Evolutionary conservation across 1,139 yeast species (phyloP).

Genomic region (Maudiozyma humilis): DNA sequence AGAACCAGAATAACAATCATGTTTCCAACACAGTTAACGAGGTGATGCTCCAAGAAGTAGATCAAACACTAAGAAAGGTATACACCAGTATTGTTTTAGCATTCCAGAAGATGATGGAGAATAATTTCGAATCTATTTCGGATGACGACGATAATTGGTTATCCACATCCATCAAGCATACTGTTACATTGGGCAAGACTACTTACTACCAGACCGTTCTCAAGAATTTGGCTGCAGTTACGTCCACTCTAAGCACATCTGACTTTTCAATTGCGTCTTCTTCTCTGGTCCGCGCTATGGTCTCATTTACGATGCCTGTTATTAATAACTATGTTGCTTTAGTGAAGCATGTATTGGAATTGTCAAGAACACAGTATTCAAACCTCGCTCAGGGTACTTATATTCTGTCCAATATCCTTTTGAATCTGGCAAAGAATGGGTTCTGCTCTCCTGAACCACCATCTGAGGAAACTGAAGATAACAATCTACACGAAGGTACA

Average conservation of each 20-base stretch:
- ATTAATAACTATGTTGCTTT: conserved; percentile 47
- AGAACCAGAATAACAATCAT: conserved; percentile 2
- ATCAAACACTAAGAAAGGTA: conserved; percentile 42
- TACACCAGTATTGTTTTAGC: conserved; percentile 58
- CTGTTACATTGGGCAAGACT: conserved; percentile 35
- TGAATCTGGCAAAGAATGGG: conserved; percentile 68
- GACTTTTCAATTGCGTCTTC: conserved; percentile 35
- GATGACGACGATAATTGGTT: conserved; percentile 66
- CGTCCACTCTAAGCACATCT: conserved; percentile 28
- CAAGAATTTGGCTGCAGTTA: conserved; percentile 30
- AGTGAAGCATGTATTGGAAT: conserved; percentile 36
- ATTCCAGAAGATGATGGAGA: conserved; percentile 49
- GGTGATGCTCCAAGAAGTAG: conserved; percentile 37
- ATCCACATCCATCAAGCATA: conserved; percentile 39
- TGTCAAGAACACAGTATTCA: conserved; percentile 40
- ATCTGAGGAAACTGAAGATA: conserved; percentile 54
- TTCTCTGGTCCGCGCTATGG: conserved; percentile 35
- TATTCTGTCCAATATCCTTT: conserved; percentile 48
- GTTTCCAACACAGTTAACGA: conserved; percentile 4
- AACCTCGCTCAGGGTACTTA: conserved; percentile 55
- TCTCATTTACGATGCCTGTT: conserved; percentile 50
- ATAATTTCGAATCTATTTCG: conserved; percentile 32
- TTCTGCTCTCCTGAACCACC: conserved; percentile 90
- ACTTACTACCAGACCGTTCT: conserved; percentile 32
- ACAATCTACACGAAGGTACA: conserved; percentile 73